Conservation (phyloP, 164 flowering plant species). For the Aristolochia contorta region DNA sequence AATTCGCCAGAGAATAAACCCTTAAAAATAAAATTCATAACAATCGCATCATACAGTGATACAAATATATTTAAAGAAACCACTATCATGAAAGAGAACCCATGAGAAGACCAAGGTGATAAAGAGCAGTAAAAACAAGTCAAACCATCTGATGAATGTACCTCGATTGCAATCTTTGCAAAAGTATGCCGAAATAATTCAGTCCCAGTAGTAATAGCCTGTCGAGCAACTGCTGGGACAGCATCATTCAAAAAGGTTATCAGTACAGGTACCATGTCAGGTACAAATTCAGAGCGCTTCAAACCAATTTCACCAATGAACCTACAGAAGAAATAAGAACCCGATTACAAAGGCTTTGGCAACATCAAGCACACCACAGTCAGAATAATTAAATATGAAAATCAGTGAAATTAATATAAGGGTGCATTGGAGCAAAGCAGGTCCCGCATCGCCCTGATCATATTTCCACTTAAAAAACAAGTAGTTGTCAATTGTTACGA, state of each 20-base stretch:
- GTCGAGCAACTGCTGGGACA: constrained; percentile 86
- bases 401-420: not conserved
- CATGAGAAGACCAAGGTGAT: not conserved
- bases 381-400: not conserved
- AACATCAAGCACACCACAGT: not conserved
- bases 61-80: not conserved
- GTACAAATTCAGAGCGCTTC: constrained; percentile 47
- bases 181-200: constrained; percentile 50
- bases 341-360: not conserved
- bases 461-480: no score
- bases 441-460: not conserved
- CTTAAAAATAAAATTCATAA: constrained; percentile 24
- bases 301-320: constrained; percentile 74
- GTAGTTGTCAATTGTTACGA: no score
- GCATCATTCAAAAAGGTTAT: constrained; percentile 46
- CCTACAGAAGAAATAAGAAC: constrained; percentile 26
- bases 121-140: not conserved
- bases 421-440: not conserved
- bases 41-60: not conserved
- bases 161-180: constrained; percentile 70
- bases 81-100: not conserved
- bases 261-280: constrained; percentile 66
- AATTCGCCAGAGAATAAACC: constrained; percentile 60
- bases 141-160: constrained; percentile 4
- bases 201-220: constrained; percentile 56